Conservation (phyloP, 805 yeast species). For the Candida nitratophila region DNA sequence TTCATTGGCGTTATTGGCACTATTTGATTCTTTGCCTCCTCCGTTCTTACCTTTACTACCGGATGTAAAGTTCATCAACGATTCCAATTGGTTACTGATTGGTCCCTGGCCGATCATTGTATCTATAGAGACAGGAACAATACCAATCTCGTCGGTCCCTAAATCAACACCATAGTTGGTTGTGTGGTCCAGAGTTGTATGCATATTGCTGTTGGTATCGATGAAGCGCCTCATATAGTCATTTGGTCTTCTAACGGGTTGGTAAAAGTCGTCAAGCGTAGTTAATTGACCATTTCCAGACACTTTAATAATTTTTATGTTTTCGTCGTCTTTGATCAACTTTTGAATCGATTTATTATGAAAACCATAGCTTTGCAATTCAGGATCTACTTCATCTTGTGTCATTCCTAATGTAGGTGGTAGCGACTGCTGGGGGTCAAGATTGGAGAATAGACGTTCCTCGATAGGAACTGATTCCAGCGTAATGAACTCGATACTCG, state of each 20-base stretch:
- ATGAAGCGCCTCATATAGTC: neutral
- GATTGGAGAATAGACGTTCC: constrained; percentile 7
- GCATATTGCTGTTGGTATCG: neutral
- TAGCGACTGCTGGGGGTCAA: neutral
- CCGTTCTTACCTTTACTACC: neutral
- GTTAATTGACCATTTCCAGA: constrained; percentile 20
- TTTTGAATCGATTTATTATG: constrained; percentile 21
- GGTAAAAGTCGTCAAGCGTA: constrained; percentile 21
- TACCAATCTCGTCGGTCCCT: neutral
- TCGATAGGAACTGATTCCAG: constrained; percentile 20
- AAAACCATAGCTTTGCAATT: constrained; percentile 12
- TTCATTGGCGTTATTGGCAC: neutral
- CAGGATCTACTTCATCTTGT: neutral
- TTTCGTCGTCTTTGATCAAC: constrained; percentile 26
- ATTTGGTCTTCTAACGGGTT: neutral
- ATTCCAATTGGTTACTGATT: constrained; percentile 1
- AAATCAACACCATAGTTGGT: neutral
- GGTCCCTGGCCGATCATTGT: neutral
- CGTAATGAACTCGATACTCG: constrained; percentile 24
- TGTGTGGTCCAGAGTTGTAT: neutral
- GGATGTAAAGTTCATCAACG: neutral
- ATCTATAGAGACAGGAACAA: neutral
- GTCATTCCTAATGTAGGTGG: too few species aligned
- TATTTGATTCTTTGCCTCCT: neutral
- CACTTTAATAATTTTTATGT: constrained; percentile 19